Base-by-base conservation (phyloP, 371 early-diverging fungal genomes). In the Syncephalis fuscata region DNA sequence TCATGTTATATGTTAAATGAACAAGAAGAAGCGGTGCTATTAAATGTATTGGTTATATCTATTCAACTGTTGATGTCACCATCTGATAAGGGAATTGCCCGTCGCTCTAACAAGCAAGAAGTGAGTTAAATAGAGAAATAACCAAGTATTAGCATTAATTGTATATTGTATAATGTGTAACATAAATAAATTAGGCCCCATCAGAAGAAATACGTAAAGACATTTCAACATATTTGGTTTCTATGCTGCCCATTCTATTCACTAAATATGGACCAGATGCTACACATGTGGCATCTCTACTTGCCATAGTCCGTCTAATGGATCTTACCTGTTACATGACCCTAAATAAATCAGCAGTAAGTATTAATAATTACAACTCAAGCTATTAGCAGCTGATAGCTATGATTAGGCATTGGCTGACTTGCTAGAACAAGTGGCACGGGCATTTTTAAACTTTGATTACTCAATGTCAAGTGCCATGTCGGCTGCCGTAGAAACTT, bases 241-340 rank as follows among this genome's bases (percentile, higher is more conserved):
- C 63, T 45, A 50, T 59, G 1, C 40, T 84, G 15, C 76, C 82
- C 1, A 67, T 66, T 36, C 61, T 84, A n/a, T 52, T 86, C 26
- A 57, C 68, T n/a, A 81, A 79, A 53, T 76, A 82, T 48, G 64
- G 65, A 1, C 68, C 66, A 37, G 82, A 81, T 39, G 58, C 66
- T 19, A 47, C 43, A 17, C 73, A 74, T n/a, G 62, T 78, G 1
- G 32, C 11, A 32, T 4, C 32, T 7, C 11, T 32, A 11, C 57
- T 76, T 1, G 59, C 54, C 23, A 53, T 83, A 17, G 71, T 80
- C 7, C 63, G 68, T 14, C 27, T 71, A 2, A 65, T 82, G 58
- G 72, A 78, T 43, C 36, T 82, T 43, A 65, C 65, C 4, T 66
- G 72, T 4, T 85, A 82, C 55, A 41, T 70, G 15, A 81, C 82